Evolutionary conservation across 2,329 filamentous ascomycete species (phyloP).

Genomic region (Fusarium lateritium): DNA sequence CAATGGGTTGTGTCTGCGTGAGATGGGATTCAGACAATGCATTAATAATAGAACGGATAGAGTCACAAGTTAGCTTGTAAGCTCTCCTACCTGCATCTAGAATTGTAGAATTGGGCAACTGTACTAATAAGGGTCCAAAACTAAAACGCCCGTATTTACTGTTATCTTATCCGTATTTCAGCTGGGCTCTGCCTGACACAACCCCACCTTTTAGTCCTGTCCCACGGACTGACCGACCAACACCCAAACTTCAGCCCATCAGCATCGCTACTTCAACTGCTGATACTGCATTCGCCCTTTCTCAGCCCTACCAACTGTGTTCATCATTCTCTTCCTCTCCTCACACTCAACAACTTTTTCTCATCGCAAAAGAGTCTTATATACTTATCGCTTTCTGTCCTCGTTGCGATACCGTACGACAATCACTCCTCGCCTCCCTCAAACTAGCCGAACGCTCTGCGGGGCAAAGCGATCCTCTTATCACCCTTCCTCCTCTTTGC

Average conservation of each 20-base stretch:
- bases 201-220: conserved; percentile 39
- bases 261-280: conserved; percentile 24
- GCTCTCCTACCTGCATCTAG: background rate
- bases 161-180: conserved; percentile 33
- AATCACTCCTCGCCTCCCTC: conserved; percentile 8
- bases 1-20: no score
- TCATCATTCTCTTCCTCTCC: background rate
- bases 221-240: conserved; percentile 21
- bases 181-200: conserved; percentile 32
- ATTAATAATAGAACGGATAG: background rate
- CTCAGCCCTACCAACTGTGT: conserved; percentile 4
- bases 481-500: conserved; percentile 6
- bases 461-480: conserved; percentile 37
- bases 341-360: background rate
- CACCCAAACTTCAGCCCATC: conserved; percentile 31
- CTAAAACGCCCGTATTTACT: conserved; percentile 12
- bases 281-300: conserved; percentile 17
- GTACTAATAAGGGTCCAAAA: conserved; percentile 3
- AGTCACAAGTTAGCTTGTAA: background rate
- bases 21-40: background rate
- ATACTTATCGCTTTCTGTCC: background rate
- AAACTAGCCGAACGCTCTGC: conserved; percentile 25
- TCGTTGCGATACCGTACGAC: background rate
- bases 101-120: background rate
- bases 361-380: background rate